Evolutionary conservation across 257 asterid genomes (phyloP).

Genomic region (Linaria vulgaris): DNA sequence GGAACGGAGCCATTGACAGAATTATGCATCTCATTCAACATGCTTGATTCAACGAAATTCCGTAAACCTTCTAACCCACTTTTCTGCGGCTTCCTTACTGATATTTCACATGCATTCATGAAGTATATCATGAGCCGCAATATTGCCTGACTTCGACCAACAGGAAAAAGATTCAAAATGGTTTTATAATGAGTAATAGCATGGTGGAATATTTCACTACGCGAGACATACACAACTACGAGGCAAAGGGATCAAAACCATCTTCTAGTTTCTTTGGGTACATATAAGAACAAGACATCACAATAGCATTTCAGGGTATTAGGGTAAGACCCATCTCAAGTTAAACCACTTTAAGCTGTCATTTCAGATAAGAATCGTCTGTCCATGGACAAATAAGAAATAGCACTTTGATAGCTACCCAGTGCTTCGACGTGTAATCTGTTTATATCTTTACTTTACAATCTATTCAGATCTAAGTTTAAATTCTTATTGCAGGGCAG

Average conservation of each 20-base stretch:
- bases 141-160: neutral
- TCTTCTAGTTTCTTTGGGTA: neutral
- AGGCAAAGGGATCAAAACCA: neutral
- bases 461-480: neutral
- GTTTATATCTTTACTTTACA: neutral
- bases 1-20: too few relatives aligned
- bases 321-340: neutral
- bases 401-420: neutral
- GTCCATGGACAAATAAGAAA: neutral
- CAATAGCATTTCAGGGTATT: neutral
- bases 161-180: neutral
- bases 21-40: neutral
- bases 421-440: neutral
- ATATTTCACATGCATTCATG: conserved; percentile 2
- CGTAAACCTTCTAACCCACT: neutral
- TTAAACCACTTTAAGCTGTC: too few relatives aligned
- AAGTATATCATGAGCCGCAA: neutral
- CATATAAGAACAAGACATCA: neutral
- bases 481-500: neutral
- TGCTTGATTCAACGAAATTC: neutral
- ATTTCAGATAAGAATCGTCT: too few relatives aligned
- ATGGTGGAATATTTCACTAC: neutral
- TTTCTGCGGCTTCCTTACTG: neutral
- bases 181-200: neutral
- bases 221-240: neutral